Evolutionary conservation across 1,284 basidiomycete genomes (phyloP), one percentile per base, ranked within the genome.

Genomic region (Exobasidium rhododendri): DNA sequence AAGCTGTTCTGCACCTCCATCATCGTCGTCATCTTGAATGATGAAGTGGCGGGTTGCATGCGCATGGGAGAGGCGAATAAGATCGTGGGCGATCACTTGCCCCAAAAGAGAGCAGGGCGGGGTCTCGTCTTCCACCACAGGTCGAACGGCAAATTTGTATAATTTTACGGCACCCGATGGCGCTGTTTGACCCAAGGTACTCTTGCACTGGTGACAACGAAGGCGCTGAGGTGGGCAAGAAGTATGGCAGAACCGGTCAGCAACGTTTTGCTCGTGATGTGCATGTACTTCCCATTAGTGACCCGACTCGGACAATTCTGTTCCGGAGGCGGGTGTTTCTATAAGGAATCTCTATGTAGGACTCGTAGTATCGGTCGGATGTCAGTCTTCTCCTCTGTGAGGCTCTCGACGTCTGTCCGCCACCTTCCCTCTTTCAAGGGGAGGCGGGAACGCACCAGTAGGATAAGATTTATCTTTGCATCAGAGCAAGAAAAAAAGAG

Each of bases 11-110:
- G 7, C 29, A 20, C 47, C 29, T 10, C 47, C 47, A 14, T 50
- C 47, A 50, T 50, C 29, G 20, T 26, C 24, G 47, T 26, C 24
- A 31, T 31, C 20, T 50, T 35, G 32, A 10, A 61, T 30, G 40
- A 61, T 56, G 28, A 61, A 61, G 45, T 59, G 59, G 6, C 59
- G 4, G 14, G 40, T 56, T 14, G 56, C 59, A 30, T 61, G 30
- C 28, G 45, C 45, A 2, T 59, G 58, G 13, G 59, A 35, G 20
- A 47, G 28, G 3, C 57, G 30, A 13, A 59, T n/a, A n/a, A 61
- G 29, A 32, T 60, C 56, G 28, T 59, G 20, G 4, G 56, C 59
- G 10, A 52, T 46, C n/a, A 50, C 24, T 4, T 13, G 4, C 14
- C 4, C 24, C 7, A 40, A 17, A 17, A 40, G 17, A 17, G 35